These are phyloP conservation scores for Phyllosticta citrichinensis DNA, from an alignment of 2,329 filamentous ascomycete genomes.

Conservation along the genomic window DNA sequence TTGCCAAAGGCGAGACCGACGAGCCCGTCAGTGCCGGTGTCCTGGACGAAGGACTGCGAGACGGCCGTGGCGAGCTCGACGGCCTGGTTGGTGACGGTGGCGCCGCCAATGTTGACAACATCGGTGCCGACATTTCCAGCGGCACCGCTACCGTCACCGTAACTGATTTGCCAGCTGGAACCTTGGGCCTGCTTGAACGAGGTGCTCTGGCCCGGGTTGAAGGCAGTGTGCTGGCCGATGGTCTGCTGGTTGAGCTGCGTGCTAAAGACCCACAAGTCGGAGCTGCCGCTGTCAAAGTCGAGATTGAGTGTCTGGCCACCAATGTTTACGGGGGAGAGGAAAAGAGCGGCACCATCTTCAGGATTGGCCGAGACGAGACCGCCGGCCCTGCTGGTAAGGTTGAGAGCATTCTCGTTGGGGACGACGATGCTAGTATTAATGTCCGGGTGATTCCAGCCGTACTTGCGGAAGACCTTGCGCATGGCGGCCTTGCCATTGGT, in stretches of 20 bases:
- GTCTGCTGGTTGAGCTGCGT: slow-evolving; percentile 40
- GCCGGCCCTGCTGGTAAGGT: slow-evolving; percentile 16
- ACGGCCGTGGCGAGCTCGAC: slow-evolving; percentile 55
- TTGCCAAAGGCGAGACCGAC: slow-evolving; percentile 36
- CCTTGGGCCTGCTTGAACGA: slow-evolving; percentile 41
- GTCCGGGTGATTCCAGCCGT: slow-evolving; percentile 34
- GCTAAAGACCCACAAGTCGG: slow-evolving; percentile 53
- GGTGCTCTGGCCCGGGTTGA: slow-evolving; percentile 42
- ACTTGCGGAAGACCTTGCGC: slow-evolving; percentile 59
- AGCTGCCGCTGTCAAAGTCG: slow-evolving; percentile 40
- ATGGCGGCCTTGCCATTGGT: slow-evolving; percentile 52
- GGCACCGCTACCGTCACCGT: slow-evolving; percentile 57
- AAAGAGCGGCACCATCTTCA: slow-evolving; percentile 56
- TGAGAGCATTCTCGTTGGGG: slow-evolving; percentile 30
- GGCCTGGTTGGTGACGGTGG: slow-evolving; percentile 51
- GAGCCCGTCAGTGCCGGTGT: slow-evolving; percentile 56
- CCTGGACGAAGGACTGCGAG: slow-evolving; percentile 47
- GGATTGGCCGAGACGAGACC: slow-evolving; percentile 56
- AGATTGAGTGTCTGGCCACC: slow-evolving; percentile 59
- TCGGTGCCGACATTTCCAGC: slow-evolving; percentile 58
- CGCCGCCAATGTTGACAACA: slow-evolving; percentile 56
- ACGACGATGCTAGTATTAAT: slow-evolving; percentile 24
- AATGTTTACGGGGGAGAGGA: slow-evolving; percentile 58
- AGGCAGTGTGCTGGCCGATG: slow-evolving; percentile 45
- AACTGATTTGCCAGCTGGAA: slow-evolving; percentile 52